Conservation (phyloP, 2,329 filamentous ascomycete genomes). For the Talaromyces sp. region DNA sequence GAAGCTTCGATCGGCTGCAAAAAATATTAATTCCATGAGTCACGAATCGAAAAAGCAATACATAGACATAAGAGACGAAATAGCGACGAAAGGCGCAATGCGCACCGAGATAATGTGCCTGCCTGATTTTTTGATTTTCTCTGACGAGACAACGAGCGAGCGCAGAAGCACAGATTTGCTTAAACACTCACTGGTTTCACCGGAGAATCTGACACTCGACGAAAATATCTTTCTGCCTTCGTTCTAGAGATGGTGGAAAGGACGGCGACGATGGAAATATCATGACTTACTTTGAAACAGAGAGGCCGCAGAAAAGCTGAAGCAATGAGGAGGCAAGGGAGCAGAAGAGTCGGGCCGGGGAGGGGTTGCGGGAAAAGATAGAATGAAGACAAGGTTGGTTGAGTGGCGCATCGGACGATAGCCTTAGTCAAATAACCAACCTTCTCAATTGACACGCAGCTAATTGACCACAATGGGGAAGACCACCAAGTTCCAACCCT, state of each 20-base stretch:
- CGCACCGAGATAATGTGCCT: neutral
- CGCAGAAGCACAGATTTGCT: neutral
- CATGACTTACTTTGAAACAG: neutral
- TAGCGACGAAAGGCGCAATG: neutral
- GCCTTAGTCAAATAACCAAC: neutral
- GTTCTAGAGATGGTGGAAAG: neutral
- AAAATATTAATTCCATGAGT: conserved; percentile 13
- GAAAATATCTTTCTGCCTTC: neutral
- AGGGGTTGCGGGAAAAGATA: conserved; percentile 13
- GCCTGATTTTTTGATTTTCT: neutral
- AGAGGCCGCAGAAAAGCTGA: neutral
- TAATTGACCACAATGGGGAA: neutral
- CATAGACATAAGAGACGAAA: neutral
- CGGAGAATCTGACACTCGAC: neutral
- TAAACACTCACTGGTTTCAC: neutral
- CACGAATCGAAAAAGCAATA: conserved; percentile 4
- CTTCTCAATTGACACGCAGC: neutral
- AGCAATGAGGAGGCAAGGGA: conserved; percentile 2
- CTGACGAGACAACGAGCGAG: neutral
- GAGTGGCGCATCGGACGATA: neutral
- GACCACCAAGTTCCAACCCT: neutral
- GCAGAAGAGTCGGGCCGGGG: conserved; percentile 1
- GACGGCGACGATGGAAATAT: neutral
- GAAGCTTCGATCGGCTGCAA: conserved; percentile 13
- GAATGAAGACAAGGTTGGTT: conserved; percentile 2